Evolutionary conservation across 306 rosid genomes (phyloP).

Genomic region (Hippophae rhamnoides): DNA sequence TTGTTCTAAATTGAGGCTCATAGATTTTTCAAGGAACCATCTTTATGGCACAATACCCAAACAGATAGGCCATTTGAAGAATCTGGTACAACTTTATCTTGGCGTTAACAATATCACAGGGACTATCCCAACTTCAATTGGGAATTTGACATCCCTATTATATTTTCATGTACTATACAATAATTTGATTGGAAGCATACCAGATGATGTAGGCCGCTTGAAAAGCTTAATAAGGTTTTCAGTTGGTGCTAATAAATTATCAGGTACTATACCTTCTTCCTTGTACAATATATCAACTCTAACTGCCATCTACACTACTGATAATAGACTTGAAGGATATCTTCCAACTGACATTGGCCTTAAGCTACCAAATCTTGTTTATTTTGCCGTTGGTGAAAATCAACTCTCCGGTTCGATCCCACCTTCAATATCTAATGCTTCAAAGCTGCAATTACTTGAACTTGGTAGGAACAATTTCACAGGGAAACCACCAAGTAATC

Average conservation of each 20-base stretch:
- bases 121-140: constrained; percentile 4
- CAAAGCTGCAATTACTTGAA: not conserved
- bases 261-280: constrained; percentile 18
- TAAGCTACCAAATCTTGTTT: constrained; percentile 18
- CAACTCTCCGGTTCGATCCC: constrained; percentile 29
- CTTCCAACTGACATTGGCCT: not conserved
- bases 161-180: not conserved
- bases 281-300: constrained; percentile 21
- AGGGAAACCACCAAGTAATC: constrained; percentile 15
- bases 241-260: not conserved
- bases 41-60: constrained; percentile 13
- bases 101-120: not conserved
- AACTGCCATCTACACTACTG: rapidly evolving
- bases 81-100: rapidly evolving
- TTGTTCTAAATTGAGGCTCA: not conserved
- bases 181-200: constrained; percentile 12
- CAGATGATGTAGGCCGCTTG: constrained; percentile 3
- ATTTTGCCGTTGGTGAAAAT: constrained; percentile 5
- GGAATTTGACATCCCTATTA: constrained; percentile 6
- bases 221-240: not conserved
- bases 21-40: not conserved
- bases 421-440: constrained; percentile 25
- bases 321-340: constrained; percentile 1
- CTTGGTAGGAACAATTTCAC: not conserved
- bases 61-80: constrained; percentile 4